phyloP scores from a whole-genome alignment of 2,329 filamentous ascomycete genomes.

The Ceratocystis ficicola region DNA sequence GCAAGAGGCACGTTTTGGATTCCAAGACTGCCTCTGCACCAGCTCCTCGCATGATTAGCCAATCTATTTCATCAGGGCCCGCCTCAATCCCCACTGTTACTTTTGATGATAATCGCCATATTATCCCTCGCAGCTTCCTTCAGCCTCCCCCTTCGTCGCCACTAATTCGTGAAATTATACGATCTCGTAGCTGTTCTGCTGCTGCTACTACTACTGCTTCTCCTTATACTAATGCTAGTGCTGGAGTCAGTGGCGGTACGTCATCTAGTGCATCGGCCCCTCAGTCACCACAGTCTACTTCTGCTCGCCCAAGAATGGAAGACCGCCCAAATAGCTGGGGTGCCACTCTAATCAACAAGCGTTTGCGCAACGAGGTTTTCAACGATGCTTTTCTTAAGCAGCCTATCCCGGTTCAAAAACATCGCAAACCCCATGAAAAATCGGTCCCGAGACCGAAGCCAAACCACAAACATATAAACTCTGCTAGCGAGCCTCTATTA shows the following conservation, averaged over 20 bases:
- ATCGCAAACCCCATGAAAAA: slow-evolving; percentile 58
- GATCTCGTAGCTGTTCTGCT: slow-evolving; percentile 20
- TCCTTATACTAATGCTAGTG: neutral
- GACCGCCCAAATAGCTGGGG: slow-evolving; percentile 64
- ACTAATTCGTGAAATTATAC: slow-evolving; percentile 20
- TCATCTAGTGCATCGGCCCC: slow-evolving; percentile 18
- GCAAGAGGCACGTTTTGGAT: slow-evolving; percentile 23
- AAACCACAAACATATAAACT: slow-evolving; percentile 13
- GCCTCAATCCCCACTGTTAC: slow-evolving; percentile 76
- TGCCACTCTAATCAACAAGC: slow-evolving; percentile 79
- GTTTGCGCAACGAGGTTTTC: slow-evolving; percentile 78
- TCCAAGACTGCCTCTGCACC: slow-evolving; percentile 12
- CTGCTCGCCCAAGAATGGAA: slow-evolving; percentile 37
- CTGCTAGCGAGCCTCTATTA: slow-evolving; percentile 14
- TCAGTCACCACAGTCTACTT: slow-evolving; percentile 27
- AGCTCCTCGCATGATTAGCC: slow-evolving; percentile 43
- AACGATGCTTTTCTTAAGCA: slow-evolving; percentile 83
- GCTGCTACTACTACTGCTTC: slow-evolving; percentile 12
- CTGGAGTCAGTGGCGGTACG: neutral
- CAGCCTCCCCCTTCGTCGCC: slow-evolving; percentile 34
- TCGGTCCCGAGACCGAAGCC: slow-evolving; percentile 44
- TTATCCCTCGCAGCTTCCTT: slow-evolving; percentile 75
- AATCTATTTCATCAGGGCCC: slow-evolving; percentile 52
- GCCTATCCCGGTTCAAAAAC: slow-evolving; percentile 66
- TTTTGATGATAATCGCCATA: slow-evolving; percentile 87